A percentile compares a stretch with the other conserved stretches of the same genome.
These are phyloP conservation scores for Deinandra increscens DNA, from an alignment of 129 eudicot genomes.

Conservation along the genomic window DNA sequence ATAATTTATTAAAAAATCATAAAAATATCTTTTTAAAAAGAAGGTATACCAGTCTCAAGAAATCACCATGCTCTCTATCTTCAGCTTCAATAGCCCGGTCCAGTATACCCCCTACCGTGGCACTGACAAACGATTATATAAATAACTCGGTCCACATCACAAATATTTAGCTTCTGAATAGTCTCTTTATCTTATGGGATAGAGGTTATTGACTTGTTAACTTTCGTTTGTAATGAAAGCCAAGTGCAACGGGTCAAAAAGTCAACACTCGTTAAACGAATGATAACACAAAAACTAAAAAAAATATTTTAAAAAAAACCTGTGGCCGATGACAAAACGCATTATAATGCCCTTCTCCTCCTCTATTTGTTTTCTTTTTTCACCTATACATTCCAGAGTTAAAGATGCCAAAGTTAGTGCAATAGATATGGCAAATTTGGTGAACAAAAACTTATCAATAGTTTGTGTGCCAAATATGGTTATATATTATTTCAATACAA, in stretches of 20 bases:
- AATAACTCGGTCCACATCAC: slow-evolving; percentile 10
- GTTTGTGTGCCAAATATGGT: background rate
- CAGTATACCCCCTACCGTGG: slow-evolving; percentile 75
- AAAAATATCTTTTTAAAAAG: background rate
- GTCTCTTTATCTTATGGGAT: background rate
- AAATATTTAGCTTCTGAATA: background rate
- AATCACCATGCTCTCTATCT: slow-evolving; percentile 73
- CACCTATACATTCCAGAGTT: slow-evolving; percentile 46
- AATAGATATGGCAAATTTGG: background rate
- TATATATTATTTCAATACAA: background rate
- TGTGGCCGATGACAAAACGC: slow-evolving; percentile 92
- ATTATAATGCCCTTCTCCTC: slow-evolving; percentile 87
- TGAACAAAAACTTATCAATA: background rate
- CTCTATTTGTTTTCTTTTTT: slow-evolving; percentile 68
- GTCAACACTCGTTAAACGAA: background rate
- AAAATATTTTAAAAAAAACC: too few species aligned
- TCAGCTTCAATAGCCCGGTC: slow-evolving; percentile 87
- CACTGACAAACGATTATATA: slow-evolving; percentile 37
- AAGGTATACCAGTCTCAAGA: slow-evolving; percentile 63
- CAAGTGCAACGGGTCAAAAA: background rate
- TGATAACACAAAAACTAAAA: background rate
- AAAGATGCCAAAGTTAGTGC: background rate
- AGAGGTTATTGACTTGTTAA: background rate
- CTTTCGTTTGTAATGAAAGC: slow-evolving; percentile 6
- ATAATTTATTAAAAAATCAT: background rate